A percentile compares a stretch with the other conserved stretches of the same genome.
These are phyloP conservation scores for Bipolaris oryzae DNA, from an alignment of 2,329 filamentous ascomycete genomes.

Conservation along the genomic window DNA sequence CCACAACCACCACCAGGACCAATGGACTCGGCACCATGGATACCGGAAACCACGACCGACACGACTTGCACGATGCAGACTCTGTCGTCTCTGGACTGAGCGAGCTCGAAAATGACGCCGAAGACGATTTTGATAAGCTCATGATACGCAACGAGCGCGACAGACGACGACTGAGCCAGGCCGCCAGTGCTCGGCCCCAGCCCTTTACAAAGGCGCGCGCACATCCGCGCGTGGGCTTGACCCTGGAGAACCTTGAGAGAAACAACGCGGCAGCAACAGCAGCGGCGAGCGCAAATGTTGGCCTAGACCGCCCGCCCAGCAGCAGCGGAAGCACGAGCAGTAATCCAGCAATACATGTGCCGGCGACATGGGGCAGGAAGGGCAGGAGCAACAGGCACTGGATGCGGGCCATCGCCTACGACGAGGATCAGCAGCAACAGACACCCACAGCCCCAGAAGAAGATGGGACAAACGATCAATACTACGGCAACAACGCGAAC, in stretches of 20 bases:
- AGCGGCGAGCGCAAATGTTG: slow-evolving; percentile 22
- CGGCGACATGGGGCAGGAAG: slow-evolving; percentile 57
- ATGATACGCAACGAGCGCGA: slow-evolving; percentile 55
- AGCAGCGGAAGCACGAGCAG: slow-evolving; percentile 46
- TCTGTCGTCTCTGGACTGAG: slow-evolving; percentile 45
- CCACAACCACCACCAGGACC: slow-evolving; percentile 15
- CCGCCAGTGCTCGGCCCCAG: slow-evolving; percentile 39
- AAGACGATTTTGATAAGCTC: slow-evolving; percentile 54
- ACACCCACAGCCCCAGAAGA: slow-evolving; percentile 24
- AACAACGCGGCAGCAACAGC: slow-evolving; percentile 30
- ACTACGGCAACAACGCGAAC: slow-evolving; percentile 35
- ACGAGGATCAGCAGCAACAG: slow-evolving; percentile 27
- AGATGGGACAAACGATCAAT: slow-evolving; percentile 19
- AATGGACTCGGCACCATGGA: slow-evolving; percentile 33
- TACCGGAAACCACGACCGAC: slow-evolving; percentile 23
- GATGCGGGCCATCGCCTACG: slow-evolving; percentile 49
- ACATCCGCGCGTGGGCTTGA: slow-evolving; percentile 49
- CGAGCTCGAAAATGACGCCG: slow-evolving; percentile 49
- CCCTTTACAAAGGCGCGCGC: slow-evolving; percentile 54
- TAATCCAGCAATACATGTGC: slow-evolving; percentile 54
- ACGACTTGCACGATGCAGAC: slow-evolving; percentile 28
- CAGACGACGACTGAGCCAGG: slow-evolving; percentile 48
- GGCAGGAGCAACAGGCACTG: slow-evolving; percentile 50
- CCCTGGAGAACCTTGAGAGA: slow-evolving; percentile 53
- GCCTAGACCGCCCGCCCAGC: slow-evolving; percentile 39